Evolutionary conservation across 805 yeast genomes (phyloP).

Genomic region (Hanseniaspora opuntiae): DNA sequence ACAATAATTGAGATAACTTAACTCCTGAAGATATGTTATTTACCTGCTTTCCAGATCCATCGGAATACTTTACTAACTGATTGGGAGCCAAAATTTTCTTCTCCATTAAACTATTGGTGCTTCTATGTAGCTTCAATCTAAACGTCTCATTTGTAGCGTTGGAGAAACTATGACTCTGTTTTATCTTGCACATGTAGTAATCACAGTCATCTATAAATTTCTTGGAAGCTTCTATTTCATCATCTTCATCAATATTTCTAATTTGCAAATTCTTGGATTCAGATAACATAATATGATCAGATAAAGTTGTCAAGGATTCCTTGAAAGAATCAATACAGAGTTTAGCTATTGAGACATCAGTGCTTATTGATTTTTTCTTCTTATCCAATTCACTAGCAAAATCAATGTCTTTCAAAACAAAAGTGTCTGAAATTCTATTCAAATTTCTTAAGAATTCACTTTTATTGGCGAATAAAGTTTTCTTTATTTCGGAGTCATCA

Average conservation of each 20-base stretch:
- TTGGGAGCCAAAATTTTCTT: constrained; percentile 20
- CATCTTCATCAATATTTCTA: constrained; percentile 16
- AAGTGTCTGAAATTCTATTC: not conserved
- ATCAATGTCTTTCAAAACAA: not conserved
- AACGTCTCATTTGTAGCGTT: not conserved
- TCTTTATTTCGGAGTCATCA: not conserved
- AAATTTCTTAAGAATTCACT: not conserved
- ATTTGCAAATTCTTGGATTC: constrained; percentile 20
- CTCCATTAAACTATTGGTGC: constrained; percentile 3
- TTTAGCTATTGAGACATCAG: not conserved
- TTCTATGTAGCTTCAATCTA: not conserved
- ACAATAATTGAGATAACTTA: constrained; percentile 27
- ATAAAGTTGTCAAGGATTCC: not conserved
- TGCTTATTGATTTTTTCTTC: not conserved
- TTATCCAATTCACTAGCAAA: not conserved
- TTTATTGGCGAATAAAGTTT: not conserved
- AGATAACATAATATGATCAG: constrained; percentile 15
- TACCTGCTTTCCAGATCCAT: constrained; percentile 25
- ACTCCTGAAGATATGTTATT: constrained; percentile 20
- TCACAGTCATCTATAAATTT: not conserved
- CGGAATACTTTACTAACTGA: constrained; percentile 17
- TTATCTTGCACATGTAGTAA: not conserved
- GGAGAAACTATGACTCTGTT: not conserved
- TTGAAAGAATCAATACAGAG: not conserved
- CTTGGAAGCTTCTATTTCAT: constrained; percentile 20